Percentiles rank a stretch among this genome's conserved stretches.
These are phyloP conservation scores for Cyphellophora europaea DNA, from an alignment of 2,329 filamentous ascomycete genomes.

Conservation along the genomic window DNA sequence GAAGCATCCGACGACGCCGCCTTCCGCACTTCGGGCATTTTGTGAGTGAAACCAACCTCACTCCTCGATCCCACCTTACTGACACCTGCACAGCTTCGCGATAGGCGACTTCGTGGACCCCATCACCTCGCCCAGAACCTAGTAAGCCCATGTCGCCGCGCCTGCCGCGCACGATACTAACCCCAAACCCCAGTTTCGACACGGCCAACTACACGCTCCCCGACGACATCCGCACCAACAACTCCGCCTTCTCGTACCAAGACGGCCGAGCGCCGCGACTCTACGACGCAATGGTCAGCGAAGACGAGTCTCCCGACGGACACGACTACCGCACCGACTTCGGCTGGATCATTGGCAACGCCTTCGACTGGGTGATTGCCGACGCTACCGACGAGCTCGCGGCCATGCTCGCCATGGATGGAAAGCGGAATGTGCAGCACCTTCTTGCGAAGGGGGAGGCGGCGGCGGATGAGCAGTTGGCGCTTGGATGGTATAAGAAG, in stretches of 20 bases:
- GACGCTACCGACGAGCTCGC: conserved; percentile 1
- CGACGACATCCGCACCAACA: background rate
- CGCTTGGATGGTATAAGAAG: background rate
- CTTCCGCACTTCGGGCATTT: no score
- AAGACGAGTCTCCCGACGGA: background rate
- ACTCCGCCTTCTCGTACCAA: conserved; percentile 1
- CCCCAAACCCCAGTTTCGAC: conserved; percentile 1
- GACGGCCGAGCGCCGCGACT: conserved; percentile 1
- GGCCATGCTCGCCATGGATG: background rate
- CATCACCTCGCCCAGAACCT: no score
- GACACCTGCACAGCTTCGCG: no score
- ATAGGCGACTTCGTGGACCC: no score
- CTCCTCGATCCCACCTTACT: no score
- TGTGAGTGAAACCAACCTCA: no score
- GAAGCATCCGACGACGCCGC: no score
- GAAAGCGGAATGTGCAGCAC: conserved; percentile 1
- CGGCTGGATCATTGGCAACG: conserved; percentile 1
- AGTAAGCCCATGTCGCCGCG: no score
- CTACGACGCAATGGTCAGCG: background rate
- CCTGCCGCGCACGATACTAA: no score
- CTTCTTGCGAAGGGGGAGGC: background rate
- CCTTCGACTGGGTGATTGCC: conserved; percentile 1
- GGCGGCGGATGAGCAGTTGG: conserved; percentile 1
- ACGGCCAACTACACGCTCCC: conserved; percentile 2
- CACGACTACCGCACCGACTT: conserved; percentile 3